Conservation (phyloP, 2,329 filamentous ascomycete genomes). For the Arthrobotrys megalospora region DNA sequence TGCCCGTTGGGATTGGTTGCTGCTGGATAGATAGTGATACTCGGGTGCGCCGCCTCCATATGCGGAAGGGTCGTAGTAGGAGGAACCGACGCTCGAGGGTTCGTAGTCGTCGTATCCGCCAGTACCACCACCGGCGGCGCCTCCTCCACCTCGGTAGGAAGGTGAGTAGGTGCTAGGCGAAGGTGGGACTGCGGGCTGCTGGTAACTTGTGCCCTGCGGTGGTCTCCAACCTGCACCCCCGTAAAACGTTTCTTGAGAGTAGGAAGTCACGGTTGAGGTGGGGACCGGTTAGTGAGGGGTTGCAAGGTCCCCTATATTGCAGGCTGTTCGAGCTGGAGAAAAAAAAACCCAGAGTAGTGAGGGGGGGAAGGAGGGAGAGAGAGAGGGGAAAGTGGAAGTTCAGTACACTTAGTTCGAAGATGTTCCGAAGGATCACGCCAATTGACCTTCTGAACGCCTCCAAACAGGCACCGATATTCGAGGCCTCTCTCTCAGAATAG, state of each 20-base stretch:
- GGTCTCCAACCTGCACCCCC: conserved; percentile 59
- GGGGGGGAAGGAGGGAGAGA: background rate
- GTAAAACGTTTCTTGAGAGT: conserved; percentile 59
- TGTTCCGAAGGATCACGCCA: conserved; percentile 41
- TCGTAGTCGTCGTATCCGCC: conserved; percentile 60
- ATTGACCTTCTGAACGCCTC: conserved; percentile 54
- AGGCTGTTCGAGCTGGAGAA: conserved; percentile 29
- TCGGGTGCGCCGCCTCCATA: conserved; percentile 58
- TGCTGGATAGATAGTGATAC: conserved; percentile 60
- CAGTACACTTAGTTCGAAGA: conserved; percentile 34
- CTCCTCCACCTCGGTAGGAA: conserved; percentile 59
- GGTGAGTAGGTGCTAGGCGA: conserved; percentile 60
- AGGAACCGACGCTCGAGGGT: conserved; percentile 60
- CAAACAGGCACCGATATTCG: conserved; percentile 29
- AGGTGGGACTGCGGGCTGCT: conserved; percentile 55
- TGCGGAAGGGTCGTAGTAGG: conserved; percentile 59
- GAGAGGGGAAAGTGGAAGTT: background rate
- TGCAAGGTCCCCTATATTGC: conserved; percentile 58
- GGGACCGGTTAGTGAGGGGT: conserved; percentile 59
- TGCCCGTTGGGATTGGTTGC: conserved; percentile 59
- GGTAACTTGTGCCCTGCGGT: conserved; percentile 55
- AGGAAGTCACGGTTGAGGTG: conserved; percentile 60
- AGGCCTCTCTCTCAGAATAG: conserved; percentile 34
- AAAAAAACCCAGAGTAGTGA: conserved; percentile 2
- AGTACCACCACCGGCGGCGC: conserved; percentile 46